Evolutionary conservation across 306 rosid species (phyloP).

Genomic region (Ochetophila trinervis): DNA sequence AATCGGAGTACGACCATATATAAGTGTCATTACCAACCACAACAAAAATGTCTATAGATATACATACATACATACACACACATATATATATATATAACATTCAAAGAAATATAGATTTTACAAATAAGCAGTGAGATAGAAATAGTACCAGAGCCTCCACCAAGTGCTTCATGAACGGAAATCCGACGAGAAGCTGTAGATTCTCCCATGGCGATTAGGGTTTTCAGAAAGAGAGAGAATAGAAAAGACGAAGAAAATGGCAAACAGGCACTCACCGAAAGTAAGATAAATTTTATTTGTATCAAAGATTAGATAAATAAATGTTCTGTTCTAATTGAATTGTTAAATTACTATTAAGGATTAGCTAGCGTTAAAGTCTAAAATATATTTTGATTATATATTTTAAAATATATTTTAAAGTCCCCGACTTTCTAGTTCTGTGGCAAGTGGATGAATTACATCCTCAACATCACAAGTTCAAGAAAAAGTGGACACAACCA

Average conservation of each 20-base stretch:
- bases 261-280: background rate
- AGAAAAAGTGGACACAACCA: no score
- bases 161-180: constrained; percentile 73
- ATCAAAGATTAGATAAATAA: no score
- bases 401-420: no score
- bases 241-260: background rate
- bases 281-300: background rate
- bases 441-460: no score
- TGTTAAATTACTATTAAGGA: no score
- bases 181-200: constrained; percentile 45
- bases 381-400: no score
- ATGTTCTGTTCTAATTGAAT: no score
- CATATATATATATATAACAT: background rate
- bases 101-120: background rate
- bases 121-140: constrained; percentile 9
- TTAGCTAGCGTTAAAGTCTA: no score
- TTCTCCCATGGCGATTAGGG: constrained; percentile 73
- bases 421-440: no score
- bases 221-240: constrained; percentile 26
- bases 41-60: background rate
- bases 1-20: constrained; percentile 3
- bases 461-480: no score
- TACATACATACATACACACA: background rate
- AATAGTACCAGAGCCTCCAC: constrained; percentile 70
- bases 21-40: background rate